Conservation (phyloP, 345 rosid species). For the Sisymbrium altissimum region DNA sequence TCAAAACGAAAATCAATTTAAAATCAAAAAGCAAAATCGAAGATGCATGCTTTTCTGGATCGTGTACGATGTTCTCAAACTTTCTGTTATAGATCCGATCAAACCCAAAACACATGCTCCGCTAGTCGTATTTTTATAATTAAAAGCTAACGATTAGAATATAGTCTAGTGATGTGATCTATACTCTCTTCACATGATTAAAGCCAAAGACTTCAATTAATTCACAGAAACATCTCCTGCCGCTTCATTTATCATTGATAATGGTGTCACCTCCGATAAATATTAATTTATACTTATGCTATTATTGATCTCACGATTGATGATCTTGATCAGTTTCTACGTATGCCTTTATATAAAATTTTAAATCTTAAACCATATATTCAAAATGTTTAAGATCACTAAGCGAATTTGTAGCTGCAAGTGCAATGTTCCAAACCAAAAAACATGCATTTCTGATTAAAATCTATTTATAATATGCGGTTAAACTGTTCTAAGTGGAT, state of each 20-base stretch:
- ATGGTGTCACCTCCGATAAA: background rate
- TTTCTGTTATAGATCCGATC: conserved; percentile 19
- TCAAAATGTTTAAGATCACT: background rate
- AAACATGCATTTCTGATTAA: conserved; percentile 9
- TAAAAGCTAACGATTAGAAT: background rate
- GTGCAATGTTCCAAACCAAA: conserved; percentile 4
- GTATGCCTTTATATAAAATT: background rate
- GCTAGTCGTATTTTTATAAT: background rate
- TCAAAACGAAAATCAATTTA: background rate
- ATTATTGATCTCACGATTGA: background rate
- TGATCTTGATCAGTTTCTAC: background rate
- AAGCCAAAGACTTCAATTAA: background rate
- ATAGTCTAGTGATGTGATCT: background rate
- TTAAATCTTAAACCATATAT: background rate
- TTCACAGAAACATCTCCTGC: conserved; percentile 15
- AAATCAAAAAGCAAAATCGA: background rate
- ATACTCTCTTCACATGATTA: conserved; percentile 23
- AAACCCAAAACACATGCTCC: conserved; percentile 4
- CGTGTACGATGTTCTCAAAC: background rate
- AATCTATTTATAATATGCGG: background rate
- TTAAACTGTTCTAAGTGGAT: background rate
- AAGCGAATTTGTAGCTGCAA: background rate
- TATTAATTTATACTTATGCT: background rate
- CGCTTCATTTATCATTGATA: background rate
- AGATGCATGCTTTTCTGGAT: conserved; percentile 18